Percentiles rank a stretch among this genome's conserved stretches.
Evolutionary conservation across 306 rosid species (phyloP).

Genomic region (Vigna angularis): DNA sequence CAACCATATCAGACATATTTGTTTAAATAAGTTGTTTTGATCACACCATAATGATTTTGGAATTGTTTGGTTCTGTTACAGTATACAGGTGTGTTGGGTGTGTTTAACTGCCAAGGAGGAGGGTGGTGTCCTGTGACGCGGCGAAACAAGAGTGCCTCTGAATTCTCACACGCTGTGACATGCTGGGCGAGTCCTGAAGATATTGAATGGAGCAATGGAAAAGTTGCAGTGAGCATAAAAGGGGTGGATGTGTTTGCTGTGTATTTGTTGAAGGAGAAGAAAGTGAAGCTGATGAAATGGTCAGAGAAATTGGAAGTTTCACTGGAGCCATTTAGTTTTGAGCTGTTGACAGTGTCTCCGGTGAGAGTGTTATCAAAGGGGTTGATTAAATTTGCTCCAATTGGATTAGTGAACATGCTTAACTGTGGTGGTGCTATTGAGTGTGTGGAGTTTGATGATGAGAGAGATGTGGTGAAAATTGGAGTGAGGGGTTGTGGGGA

Average conservation of each 20-base stretch:
- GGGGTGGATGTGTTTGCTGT: slow-evolving; percentile 61
- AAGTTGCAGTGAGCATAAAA: slow-evolving; percentile 47
- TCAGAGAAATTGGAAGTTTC: slow-evolving; percentile 53
- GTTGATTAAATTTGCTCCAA: slow-evolving; percentile 60
- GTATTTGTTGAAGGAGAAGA: slow-evolving; percentile 53
- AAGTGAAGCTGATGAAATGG: slow-evolving; percentile 56
- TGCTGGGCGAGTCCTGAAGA: slow-evolving; percentile 62
- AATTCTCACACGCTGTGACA: slow-evolving; percentile 52
- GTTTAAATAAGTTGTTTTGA: no score
- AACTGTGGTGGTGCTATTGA: slow-evolving; percentile 72
- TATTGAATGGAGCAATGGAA: slow-evolving; percentile 65
- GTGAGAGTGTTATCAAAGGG: slow-evolving; percentile 48
- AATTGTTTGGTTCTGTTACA: slow-evolving; percentile 27
- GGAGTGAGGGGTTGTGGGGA: slow-evolving; percentile 66
- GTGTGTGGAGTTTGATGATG: slow-evolving; percentile 51
- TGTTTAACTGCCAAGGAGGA: slow-evolving; percentile 87
- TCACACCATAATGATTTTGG: neutral
- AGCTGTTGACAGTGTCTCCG: slow-evolving; percentile 69
- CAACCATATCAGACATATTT: no score
- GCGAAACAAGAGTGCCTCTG: slow-evolving; percentile 57
- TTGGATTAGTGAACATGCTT: slow-evolving; percentile 78
- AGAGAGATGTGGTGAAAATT: slow-evolving; percentile 42
- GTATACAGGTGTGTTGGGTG: slow-evolving; percentile 70
- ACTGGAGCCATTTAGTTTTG: slow-evolving; percentile 62
- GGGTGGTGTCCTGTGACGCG: slow-evolving; percentile 76